These are phyloP conservation scores for Agaricus subrufescens DNA, from an alignment of 768 basidiomycete genomes.

Conservation along the genomic window DNA sequence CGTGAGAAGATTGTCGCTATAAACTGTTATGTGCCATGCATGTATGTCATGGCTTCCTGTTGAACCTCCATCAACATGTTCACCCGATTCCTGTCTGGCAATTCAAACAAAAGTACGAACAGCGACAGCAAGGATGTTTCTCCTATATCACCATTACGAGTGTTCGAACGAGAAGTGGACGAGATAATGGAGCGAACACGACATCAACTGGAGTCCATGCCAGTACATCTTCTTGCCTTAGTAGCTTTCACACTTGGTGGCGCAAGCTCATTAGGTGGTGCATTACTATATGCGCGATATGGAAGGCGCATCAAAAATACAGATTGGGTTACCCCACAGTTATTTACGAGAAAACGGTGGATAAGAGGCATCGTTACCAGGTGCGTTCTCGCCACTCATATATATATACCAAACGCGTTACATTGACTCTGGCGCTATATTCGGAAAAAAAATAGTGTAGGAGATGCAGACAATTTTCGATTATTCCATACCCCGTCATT, in stretches of 20 bases:
- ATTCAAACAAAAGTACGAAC: neutral
- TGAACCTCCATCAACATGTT: slow-evolving; percentile 3
- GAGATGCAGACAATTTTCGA: slow-evolving; percentile 85
- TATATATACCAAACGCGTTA: no score
- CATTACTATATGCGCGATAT: slow-evolving; percentile 43
- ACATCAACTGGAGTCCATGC: slow-evolving; percentile 21
- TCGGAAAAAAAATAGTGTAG: slow-evolving; percentile 46
- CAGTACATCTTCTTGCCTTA: slow-evolving; percentile 23
- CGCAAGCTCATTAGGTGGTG: slow-evolving; percentile 26
- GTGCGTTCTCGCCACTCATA: slow-evolving; percentile 30
- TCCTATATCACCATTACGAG: neutral
- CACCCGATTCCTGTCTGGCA: slow-evolving; percentile 1
- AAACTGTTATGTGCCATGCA: no score
- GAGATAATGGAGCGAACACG: slow-evolving; percentile 1
- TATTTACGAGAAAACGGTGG: slow-evolving; percentile 57
- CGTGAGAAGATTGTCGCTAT: neutral
- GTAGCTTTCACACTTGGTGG: slow-evolving; percentile 38
- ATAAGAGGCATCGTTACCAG: slow-evolving; percentile 79
- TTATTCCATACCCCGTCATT: slow-evolving; percentile 82
- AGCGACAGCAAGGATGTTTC: neutral
- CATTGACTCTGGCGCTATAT: neutral
- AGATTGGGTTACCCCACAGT: slow-evolving; percentile 66
- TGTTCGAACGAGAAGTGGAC: neutral
- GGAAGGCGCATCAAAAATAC: slow-evolving; percentile 57
- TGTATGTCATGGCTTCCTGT: neutral